These are phyloP conservation scores for Waitea zeae DNA, from an alignment of 1,284 basidiomycete genomes.

Conservation along the genomic window DNA sequence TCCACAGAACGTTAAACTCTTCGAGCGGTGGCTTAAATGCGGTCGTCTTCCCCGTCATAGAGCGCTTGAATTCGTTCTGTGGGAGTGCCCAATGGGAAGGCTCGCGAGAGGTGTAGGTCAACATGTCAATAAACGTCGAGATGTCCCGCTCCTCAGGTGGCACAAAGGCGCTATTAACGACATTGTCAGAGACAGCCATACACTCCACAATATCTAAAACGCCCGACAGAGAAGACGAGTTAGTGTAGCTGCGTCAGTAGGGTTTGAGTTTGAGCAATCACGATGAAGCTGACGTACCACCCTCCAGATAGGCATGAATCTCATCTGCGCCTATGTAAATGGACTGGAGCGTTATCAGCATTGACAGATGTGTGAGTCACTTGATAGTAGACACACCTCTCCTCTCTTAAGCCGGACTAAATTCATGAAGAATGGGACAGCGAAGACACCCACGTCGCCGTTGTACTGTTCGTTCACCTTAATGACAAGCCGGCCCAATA, in stretches of 20 bases:
- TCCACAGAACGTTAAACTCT: constrained; percentile 9
- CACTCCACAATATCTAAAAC: constrained; percentile 17
- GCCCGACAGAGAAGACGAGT: background rate
- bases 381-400: too few relatives aligned
- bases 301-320: constrained; percentile 50
- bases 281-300: constrained; percentile 22
- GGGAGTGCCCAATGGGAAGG: constrained; percentile 7
- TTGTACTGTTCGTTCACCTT: constrained; percentile 38
- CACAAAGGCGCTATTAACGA: constrained; percentile 17
- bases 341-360: too few relatives aligned
- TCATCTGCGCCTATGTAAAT: constrained; percentile 47
- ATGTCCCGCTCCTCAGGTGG: constrained; percentile 13
- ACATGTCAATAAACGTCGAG: constrained; percentile 6
- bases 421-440: constrained; percentile 43
- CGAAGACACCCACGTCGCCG: constrained; percentile 42
- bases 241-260: background rate
- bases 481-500: constrained; percentile 22
- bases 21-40: constrained; percentile 8
- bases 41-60: constrained; percentile 6
- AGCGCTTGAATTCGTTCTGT: constrained; percentile 4
- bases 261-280: background rate
- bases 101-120: constrained; percentile 7
- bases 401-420: constrained; percentile 35
- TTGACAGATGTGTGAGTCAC: too few relatives aligned
- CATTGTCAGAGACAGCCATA: constrained; percentile 19